Evolutionary conservation across 2,329 filamentous ascomycete species (phyloP).

Genomic region (Penicillium sp.): DNA sequence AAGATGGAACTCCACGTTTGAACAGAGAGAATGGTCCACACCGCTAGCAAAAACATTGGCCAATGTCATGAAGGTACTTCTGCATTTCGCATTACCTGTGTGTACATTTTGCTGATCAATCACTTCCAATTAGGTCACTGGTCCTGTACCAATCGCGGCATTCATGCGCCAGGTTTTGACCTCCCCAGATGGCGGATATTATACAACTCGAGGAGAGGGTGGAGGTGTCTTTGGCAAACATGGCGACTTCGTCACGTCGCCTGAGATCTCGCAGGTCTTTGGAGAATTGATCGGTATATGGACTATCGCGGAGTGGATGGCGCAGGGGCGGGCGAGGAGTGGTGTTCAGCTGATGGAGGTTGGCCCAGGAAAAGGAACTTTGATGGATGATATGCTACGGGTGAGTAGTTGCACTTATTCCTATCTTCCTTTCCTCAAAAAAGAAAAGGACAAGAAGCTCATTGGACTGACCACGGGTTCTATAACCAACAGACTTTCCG

Average conservation of each 20-base stretch:
- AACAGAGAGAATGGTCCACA: constrained; percentile 75
- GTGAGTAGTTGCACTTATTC: constrained; percentile 50
- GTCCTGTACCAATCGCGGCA: constrained; percentile 83
- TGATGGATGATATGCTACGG: constrained; percentile 95
- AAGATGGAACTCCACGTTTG: constrained; percentile 35
- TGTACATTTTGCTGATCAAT: constrained; percentile 3
- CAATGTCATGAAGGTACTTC: constrained; percentile 75
- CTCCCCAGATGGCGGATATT: constrained; percentile 86
- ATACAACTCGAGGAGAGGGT: constrained; percentile 69
- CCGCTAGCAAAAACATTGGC: constrained; percentile 83
- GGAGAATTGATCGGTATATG: constrained; percentile 92
- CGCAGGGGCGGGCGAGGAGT: constrained; percentile 69
- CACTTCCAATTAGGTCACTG: constrained; percentile 64
- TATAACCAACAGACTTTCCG: constrained; percentile 64
- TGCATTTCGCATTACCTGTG: not conserved
- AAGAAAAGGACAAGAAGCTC: not conserved
- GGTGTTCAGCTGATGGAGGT: constrained; percentile 91
- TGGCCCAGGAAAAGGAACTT: constrained; percentile 85
- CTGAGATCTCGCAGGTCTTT: constrained; percentile 96
- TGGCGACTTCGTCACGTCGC: constrained; percentile 95
- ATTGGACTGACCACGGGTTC: constrained; percentile 2
- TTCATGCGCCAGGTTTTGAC: constrained; percentile 99
- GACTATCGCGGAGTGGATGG: constrained; percentile 96
- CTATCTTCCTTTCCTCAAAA: not conserved
- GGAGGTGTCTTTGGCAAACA: constrained; percentile 88